phyloP scores from a whole-genome alignment of 805 yeast species.

The Ogataea pignaliae region DNA sequence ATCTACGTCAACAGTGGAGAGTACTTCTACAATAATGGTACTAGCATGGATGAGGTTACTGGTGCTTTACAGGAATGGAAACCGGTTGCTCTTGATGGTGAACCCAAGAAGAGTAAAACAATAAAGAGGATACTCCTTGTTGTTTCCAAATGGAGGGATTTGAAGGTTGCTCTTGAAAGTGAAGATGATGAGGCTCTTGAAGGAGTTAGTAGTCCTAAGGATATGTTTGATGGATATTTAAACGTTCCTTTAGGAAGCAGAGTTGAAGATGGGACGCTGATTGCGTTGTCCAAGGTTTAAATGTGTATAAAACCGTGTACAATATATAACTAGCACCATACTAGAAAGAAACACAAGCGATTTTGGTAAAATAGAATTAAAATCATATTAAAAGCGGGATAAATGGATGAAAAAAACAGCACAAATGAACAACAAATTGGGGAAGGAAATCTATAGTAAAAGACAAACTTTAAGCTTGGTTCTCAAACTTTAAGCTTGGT shows the following conservation, averaged over 20 bases:
- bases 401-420: background rate
- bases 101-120: slow-evolving; percentile 8
- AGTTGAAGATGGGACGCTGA: slow-evolving; percentile 67
- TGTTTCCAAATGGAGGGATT: slow-evolving; percentile 59
- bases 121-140: slow-evolving; percentile 43
- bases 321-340: too few relatives aligned
- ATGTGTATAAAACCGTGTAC: background rate
- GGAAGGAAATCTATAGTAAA: background rate
- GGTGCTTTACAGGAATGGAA: slow-evolving; percentile 1
- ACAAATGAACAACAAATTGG: background rate
- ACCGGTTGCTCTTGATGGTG: background rate
- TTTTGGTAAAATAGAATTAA: too few relatives aligned
- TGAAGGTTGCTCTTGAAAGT: slow-evolving; percentile 45
- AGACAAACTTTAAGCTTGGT: slow-evolving; percentile 4
- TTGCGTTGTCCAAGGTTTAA: slow-evolving; percentile 41
- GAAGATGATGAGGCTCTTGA: slow-evolving; percentile 46
- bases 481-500: slow-evolving; percentile 8
- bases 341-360: too few relatives aligned
- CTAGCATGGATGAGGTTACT: slow-evolving; percentile 9
- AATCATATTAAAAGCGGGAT: background rate
- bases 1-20: slow-evolving; percentile 66
- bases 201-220: slow-evolving; percentile 49
- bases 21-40: slow-evolving; percentile 37
- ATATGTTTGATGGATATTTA: slow-evolving; percentile 63
- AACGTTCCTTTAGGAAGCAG: slow-evolving; percentile 51